These are phyloP conservation scores for Lupinus albus DNA, from an alignment of 306 rosid genomes.

Conservation along the genomic window DNA sequence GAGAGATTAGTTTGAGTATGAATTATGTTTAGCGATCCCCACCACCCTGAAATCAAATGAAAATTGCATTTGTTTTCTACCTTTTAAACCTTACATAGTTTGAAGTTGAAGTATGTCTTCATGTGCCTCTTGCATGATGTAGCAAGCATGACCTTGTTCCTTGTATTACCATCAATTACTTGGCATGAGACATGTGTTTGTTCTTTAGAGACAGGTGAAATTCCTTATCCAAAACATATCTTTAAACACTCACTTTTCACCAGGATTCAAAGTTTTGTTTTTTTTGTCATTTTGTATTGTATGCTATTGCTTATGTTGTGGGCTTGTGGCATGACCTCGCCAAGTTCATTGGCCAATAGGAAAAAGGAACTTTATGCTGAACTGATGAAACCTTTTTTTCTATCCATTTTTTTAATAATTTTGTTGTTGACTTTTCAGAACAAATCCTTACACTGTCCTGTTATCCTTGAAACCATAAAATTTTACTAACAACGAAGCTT, in stretches of 20 bases:
- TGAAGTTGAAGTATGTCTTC: not conserved
- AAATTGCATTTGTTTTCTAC: not conserved
- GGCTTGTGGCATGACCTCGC: not conserved
- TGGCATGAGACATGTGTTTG: not conserved
- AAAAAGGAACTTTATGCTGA: not conserved
- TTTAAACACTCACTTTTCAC: not conserved
- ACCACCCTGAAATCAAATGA: not conserved
- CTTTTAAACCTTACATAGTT: not conserved
- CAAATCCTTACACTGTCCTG: not conserved
- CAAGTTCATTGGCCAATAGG: not conserved
- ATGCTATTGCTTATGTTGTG: conserved; percentile 2
- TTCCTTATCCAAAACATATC: not conserved
- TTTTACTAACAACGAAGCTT: not conserved
- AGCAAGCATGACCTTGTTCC: not conserved
- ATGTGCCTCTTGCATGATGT: not conserved
- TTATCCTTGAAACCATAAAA: not conserved
- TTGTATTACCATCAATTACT: not conserved
- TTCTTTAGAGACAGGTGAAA: not conserved
- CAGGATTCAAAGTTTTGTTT: not conserved
- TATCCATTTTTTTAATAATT: not conserved
- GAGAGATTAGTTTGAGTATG: not conserved
- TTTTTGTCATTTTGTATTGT: not conserved
- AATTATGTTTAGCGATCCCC: not conserved
- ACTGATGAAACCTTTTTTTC: not conserved
- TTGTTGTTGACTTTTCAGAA: not conserved